Conservation (phyloP, 257 asterid genomes). For the Solanum paucissectum region DNA sequence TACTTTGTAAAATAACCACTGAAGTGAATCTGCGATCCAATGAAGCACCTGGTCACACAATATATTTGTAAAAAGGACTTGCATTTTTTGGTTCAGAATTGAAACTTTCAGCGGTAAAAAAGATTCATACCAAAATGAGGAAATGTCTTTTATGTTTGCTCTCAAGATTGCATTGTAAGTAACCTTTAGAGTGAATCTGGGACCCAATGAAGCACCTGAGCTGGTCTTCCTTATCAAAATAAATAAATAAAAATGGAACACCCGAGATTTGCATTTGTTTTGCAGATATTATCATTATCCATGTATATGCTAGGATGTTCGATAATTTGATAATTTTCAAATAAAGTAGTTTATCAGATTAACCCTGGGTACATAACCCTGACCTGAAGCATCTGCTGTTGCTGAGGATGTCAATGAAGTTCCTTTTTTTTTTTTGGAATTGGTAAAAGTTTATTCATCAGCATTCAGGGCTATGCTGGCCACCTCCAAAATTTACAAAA, state of each 20-base stretch:
- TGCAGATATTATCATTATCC: background rate
- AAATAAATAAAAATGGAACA: background rate
- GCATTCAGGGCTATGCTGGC: too few relatives aligned
- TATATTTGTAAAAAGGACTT: background rate
- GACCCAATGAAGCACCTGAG: background rate
- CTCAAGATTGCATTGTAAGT: background rate
- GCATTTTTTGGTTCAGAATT: background rate
- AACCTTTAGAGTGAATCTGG: background rate
- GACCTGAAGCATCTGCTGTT: background rate
- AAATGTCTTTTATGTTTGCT: background rate
- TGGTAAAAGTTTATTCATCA: too few relatives aligned
- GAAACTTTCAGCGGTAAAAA: background rate
- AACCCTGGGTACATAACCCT: background rate
- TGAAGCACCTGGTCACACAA: background rate
- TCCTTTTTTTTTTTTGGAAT: background rate
- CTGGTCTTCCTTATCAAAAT: background rate
- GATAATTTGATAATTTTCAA: background rate
- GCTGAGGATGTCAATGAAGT: background rate
- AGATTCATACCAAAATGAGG: background rate
- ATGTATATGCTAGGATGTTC: background rate
- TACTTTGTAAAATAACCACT: background rate
- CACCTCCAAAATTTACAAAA: too few relatives aligned
- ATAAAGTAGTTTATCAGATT: background rate
- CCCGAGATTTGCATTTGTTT: background rate
- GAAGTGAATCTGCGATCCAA: background rate